phyloP scores from a whole-genome alignment of 352 stramenopile genomes.

The Phytophthora idaei region DNA sequence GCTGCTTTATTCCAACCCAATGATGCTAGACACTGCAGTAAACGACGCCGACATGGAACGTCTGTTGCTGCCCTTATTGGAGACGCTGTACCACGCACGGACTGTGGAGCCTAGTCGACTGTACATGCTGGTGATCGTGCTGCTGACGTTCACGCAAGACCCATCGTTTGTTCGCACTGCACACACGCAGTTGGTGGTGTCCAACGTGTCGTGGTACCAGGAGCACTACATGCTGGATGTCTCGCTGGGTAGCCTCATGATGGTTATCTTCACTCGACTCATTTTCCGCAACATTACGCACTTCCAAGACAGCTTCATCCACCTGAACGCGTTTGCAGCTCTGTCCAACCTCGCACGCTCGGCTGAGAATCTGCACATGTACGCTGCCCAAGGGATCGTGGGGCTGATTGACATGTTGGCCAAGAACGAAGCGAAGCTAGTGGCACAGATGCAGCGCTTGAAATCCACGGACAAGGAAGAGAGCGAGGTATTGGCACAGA shows the following conservation, averaged over 20 bases:
- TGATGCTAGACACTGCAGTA: constrained; percentile 57
- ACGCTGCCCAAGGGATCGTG: constrained; percentile 74
- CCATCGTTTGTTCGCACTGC: constrained; percentile 60
- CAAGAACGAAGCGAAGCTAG: constrained; percentile 77
- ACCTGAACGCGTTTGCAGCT: constrained; percentile 73
- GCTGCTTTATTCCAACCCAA: constrained; percentile 66
- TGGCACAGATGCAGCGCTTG: constrained; percentile 49
- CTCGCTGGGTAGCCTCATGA: constrained; percentile 74
- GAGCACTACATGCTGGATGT: constrained; percentile 82
- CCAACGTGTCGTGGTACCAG: constrained; percentile 75
- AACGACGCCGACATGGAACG: constrained; percentile 49
- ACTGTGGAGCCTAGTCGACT: constrained; percentile 66
- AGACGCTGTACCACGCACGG: constrained; percentile 73
- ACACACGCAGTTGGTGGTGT: constrained; percentile 65
- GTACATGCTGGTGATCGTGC: constrained; percentile 76
- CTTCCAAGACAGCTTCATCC: constrained; percentile 82
- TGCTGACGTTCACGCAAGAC: constrained; percentile 75
- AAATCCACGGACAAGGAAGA: constrained; percentile 38
- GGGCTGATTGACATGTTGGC: constrained; percentile 71
- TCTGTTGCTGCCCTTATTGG: constrained; percentile 67
- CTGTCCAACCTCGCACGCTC: constrained; percentile 78
- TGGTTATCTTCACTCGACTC: constrained; percentile 79
- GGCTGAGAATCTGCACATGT: constrained; percentile 75
- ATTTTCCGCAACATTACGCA: constrained; percentile 83
- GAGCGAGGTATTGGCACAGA: constrained; percentile 55